These are phyloP conservation scores for Penicillium capsulatum DNA, from an alignment of 2,329 filamentous ascomycete species.

Conservation along the genomic window DNA sequence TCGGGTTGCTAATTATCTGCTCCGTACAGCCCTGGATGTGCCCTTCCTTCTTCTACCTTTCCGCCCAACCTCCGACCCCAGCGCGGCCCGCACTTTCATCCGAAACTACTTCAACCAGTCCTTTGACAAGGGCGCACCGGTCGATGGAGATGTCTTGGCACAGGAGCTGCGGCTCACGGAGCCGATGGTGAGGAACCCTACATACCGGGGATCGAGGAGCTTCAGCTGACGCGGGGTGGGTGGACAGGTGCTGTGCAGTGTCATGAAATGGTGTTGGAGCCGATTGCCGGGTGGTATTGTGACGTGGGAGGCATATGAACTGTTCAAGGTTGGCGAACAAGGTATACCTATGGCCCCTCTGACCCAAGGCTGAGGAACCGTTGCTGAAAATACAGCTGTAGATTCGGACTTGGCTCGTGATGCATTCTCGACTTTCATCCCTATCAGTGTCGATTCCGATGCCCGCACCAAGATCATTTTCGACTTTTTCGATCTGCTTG, in stretches of 20 bases:
- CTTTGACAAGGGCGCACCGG: conserved; percentile 54
- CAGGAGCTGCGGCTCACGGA: conserved; percentile 91
- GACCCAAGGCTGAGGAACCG: conserved; percentile 1
- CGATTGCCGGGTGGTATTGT: conserved; percentile 86
- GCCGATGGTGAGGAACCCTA: conserved; percentile 66
- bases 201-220: neutral
- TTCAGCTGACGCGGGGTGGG: neutral
- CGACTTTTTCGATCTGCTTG: conserved; percentile 90
- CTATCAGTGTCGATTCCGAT: conserved; percentile 83
- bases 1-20: conserved; percentile 32
- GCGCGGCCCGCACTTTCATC: conserved; percentile 85
- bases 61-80: conserved; percentile 86
- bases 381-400: conserved; percentile 39
- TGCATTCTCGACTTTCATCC: conserved; percentile 94
- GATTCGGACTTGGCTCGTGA: conserved; percentile 89
- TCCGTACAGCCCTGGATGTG: conserved; percentile 67
- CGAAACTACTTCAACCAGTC: conserved; percentile 81
- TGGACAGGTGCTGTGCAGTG: conserved; percentile 77
- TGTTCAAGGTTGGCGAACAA: conserved; percentile 90
- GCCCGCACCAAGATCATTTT: conserved; percentile 85
- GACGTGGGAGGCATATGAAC: conserved; percentile 93
- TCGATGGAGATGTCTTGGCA: conserved; percentile 64
- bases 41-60: conserved; percentile 94
- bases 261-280: conserved; percentile 98
- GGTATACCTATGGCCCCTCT: conserved; percentile 56